Evolutionary conservation across 164 flowering plant genomes (phyloP).

Genomic region (Liriodendron chinense): DNA sequence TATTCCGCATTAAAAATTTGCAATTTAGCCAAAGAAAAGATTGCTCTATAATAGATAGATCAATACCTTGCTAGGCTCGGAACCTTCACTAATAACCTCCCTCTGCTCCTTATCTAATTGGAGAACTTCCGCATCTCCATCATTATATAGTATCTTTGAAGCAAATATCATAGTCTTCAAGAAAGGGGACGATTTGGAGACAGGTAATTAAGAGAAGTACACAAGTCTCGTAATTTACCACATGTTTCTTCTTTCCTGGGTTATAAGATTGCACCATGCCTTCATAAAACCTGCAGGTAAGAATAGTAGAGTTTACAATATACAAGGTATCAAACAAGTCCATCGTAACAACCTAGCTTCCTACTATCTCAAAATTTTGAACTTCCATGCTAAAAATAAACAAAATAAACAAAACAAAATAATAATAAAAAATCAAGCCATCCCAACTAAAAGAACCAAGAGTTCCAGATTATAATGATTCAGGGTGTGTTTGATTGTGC

Average conservation of each 20-base stretch:
- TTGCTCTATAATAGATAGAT: constrained; percentile 8
- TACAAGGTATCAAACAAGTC: background rate
- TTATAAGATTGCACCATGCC: too few species aligned
- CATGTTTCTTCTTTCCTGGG: too few species aligned
- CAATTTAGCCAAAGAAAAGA: too few species aligned
- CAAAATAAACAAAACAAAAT: background rate
- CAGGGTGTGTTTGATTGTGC: too few species aligned
- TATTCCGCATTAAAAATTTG: too few species aligned
- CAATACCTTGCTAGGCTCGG: constrained; percentile 46
- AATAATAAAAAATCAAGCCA: background rate
- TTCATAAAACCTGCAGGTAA: too few species aligned
- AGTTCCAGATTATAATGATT: too few species aligned
- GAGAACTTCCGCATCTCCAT: constrained; percentile 93
- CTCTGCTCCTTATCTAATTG: constrained; percentile 73
- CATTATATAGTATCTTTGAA: constrained; percentile 80
- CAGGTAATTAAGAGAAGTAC: too few species aligned
- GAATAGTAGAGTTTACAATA: too few species aligned
- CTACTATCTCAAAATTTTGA: background rate
- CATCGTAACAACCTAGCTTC: background rate
- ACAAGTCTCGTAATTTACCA: too few species aligned
- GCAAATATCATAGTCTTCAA: too few species aligned
- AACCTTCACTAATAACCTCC: constrained; percentile 58
- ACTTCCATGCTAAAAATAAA: background rate
- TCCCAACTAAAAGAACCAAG: background rate
- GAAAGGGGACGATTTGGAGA: too few species aligned